Percentiles rank a stretch among this genome's conserved stretches.
These are phyloP conservation scores for Prunus campanulata DNA, from an alignment of 306 rosid genomes.

Conservation along the genomic window DNA sequence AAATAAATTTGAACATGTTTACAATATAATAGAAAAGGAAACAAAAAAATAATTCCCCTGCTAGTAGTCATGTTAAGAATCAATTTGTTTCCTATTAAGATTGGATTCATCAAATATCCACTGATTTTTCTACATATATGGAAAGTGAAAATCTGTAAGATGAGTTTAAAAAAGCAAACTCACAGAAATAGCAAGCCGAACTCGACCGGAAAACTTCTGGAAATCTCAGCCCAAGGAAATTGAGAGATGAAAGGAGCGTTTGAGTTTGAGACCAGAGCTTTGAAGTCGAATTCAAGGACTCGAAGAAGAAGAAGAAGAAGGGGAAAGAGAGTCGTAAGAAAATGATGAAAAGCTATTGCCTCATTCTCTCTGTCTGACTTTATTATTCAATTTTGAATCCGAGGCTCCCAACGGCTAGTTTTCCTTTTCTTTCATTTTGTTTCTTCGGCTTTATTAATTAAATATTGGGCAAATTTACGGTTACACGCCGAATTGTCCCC, in stretches of 20 bases:
- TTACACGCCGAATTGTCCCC: background rate
- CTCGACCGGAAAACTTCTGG: background rate
- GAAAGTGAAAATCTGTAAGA: background rate
- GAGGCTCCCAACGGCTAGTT: constrained; percentile 81
- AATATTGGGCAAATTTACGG: background rate
- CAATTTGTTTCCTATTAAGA: background rate
- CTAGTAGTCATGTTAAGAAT: background rate
- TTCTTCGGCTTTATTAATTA: constrained; percentile 6
- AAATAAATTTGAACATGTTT: background rate
- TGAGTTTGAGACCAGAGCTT: background rate
- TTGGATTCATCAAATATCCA: background rate
- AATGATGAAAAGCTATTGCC: constrained; percentile 12
- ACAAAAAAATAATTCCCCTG: background rate
- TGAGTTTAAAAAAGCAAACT: background rate
- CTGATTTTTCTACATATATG: background rate
- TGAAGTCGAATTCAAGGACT: background rate
- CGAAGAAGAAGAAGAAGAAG: background rate
- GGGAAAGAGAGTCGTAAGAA: too few species aligned
- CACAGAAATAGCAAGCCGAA: constrained; percentile 12
- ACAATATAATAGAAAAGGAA: background rate
- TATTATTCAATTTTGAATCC: constrained; percentile 49
- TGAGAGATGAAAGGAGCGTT: constrained; percentile 5
- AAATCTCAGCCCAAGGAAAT: background rate
- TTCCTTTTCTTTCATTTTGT: constrained; percentile 8
- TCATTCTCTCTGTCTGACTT: constrained; percentile 3